Evolutionary conservation across 2,329 filamentous ascomycete species (phyloP).

Genomic region (Colletotrichum falcatum): DNA sequence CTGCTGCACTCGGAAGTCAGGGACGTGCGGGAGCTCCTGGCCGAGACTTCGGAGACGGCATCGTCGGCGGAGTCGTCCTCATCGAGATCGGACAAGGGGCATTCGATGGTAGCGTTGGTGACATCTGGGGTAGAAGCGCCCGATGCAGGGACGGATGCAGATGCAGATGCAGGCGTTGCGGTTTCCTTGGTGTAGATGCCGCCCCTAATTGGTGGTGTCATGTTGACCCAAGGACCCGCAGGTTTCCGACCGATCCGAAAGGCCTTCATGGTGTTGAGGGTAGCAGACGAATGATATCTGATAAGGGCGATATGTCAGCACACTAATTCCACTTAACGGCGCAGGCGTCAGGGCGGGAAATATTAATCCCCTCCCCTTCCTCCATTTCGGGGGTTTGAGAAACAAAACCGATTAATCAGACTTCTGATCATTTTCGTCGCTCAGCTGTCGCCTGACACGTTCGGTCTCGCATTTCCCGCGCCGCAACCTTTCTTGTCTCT

Average conservation of each 20-base stretch:
- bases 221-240: constrained; percentile 66
- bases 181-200: constrained; percentile 53
- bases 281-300: constrained; percentile 69
- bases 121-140: constrained; percentile 14
- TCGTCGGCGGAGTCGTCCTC: constrained; percentile 36
- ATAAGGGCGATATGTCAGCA: constrained; percentile 47
- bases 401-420: constrained; percentile 40
- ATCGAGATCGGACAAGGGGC: constrained; percentile 37
- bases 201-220: constrained; percentile 69
- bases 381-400: neutral
- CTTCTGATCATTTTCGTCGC: constrained; percentile 19
- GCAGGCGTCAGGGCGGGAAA: constrained; percentile 19
- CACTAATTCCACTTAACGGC: constrained; percentile 37
- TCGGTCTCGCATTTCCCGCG: constrained; percentile 7
- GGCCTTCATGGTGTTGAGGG: constrained; percentile 67
- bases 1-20: constrained; percentile 40
- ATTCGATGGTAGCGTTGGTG: constrained; percentile 25
- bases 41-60: constrained; percentile 35
- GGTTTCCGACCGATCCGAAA: constrained; percentile 70
- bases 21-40: constrained; percentile 39
- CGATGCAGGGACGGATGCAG: constrained; percentile 6
- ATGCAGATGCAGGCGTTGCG: constrained; percentile 24
- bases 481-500: neutral
- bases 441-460: neutral
- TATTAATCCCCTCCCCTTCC: constrained; percentile 27